Percentiles rank a stretch among this genome's conserved stretches.
These are phyloP conservation scores for Morella rubra DNA, from an alignment of 306 rosid species.

Conservation along the genomic window DNA sequence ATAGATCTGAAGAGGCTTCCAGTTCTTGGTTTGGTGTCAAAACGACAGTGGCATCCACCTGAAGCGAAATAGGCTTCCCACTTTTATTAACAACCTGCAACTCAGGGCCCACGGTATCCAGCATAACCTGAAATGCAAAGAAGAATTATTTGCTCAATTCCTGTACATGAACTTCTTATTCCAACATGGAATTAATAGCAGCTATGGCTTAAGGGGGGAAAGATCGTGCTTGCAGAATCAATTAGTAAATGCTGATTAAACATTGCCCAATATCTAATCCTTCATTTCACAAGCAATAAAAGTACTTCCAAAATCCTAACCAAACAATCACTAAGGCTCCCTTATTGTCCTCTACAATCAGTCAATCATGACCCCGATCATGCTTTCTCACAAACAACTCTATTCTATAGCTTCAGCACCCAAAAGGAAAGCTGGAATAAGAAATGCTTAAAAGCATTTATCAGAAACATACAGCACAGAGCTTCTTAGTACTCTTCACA, in stretches of 20 bases:
- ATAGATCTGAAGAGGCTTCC: constrained; percentile 73
- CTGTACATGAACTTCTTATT: background rate
- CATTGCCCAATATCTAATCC: background rate
- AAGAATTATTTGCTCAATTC: constrained; percentile 15
- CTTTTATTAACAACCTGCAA: constrained; percentile 75
- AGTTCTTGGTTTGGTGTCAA: constrained; percentile 67
- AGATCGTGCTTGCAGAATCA: background rate
- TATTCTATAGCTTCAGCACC: background rate
- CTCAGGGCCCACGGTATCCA: constrained; percentile 88
- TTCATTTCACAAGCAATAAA: background rate
- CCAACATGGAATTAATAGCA: background rate
- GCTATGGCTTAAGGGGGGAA: background rate
- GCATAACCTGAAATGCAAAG: constrained; percentile 59
- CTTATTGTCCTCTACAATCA: background rate
- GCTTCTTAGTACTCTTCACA: constrained; percentile 83
- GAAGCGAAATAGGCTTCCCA: constrained; percentile 58
- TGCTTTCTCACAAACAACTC: background rate
- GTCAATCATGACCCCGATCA: background rate
- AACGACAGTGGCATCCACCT: constrained; percentile 57
- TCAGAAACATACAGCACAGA: constrained; percentile 81
- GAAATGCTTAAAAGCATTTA: background rate
- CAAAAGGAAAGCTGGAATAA: background rate
- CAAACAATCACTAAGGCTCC: background rate
- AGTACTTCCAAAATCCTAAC: background rate
- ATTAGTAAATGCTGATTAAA: background rate